Evolutionary conservation across 2,329 filamentous ascomycete genomes (phyloP), one percentile per base, ranked within the genome.

Genomic region (Rhynchosporium agropyri): DNA sequence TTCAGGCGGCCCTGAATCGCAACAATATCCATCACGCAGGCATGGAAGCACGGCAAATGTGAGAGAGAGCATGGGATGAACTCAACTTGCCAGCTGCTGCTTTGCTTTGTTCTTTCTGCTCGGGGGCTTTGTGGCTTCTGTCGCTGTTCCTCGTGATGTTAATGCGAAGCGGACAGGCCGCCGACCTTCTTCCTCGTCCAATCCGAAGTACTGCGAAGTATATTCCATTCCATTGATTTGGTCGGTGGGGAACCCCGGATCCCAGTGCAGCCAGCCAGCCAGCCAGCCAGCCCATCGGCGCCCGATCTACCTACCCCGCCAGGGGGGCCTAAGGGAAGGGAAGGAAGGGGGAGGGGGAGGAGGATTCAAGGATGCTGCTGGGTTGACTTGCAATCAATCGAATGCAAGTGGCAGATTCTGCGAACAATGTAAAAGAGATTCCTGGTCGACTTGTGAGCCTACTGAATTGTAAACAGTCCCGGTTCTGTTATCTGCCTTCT

Each of bases 221-320:
- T n/a, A n/a, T 40, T 56, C 45, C 20, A 20, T 20, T 20, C 20
- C 20, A 20, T 59, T 42, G 56, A 61, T 55, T 59, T 65, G 48
- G 54, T 40, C 20, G 36, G 64, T 60, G 60, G 61, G 56, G 62
- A 53, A 58, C 12, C 5, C 4, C 42, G 20, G 10, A 13, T 43
- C n/a, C 36, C 43, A 50, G 56, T 56, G 60, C 33, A 56, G 54
- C 59, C 62, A 61, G 55, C 55, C 20, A 20, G 20, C 20, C 20
- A 20, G n/a, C 49, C 48, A 49, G 31, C 45, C 54, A 59, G 58
- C 60, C 61, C 61, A 60, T 60, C 61, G 31, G 48, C 48, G 61
- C 63, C 65, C 65, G 65, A 67, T 65, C 20, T 20, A 20, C 20
- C 61, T 60, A 36, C 61, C 40, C 58, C 33, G 58, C 61, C 50